Evolutionary conservation across 257 asterid genomes (phyloP), one percentile per base, ranked within the genome.

Genomic region (Oldenlandia corymbosa): DNA sequence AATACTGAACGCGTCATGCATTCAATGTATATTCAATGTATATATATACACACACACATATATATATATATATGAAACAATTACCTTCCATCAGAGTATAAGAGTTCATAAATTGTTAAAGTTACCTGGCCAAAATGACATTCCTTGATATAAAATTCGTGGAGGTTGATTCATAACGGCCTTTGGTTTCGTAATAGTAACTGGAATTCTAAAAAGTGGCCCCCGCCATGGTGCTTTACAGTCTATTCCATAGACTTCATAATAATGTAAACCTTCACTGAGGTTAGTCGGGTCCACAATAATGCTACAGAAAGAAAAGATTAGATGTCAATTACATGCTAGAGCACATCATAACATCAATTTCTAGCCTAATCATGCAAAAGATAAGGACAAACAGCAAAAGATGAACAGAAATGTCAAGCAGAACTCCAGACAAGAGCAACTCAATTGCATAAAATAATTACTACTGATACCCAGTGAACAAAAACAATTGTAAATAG

Each of bases 191-290:
- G 94, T 87, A 75, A 92, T 85, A 41, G 97, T 92, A 61, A 92
- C 49, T 42, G 99, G 95, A 83, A 92, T 84, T 79, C 99, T 78
- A 77, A 92, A 92, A 58, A 92, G 85, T 57, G 99, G 99, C 68
- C 99, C 99, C 55, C 99, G 95, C 96, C 95, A 89, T 59, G 97
- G 99, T 10, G 95, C 85, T 70, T 78, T 84, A 80, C 88, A 80
- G 76, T 89, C 97, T 67, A 87, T 16, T 50, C 87, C 99, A 71
- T 84, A 87, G 55, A 92, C 94, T 87, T 92, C 99, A 76, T 75
- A 92, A 79, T 85, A 92, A 79, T 92, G 99, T 69, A 92, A 76
- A 74, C 99, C 99, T 62, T 85, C 84, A 16, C 76, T 69, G 59
- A 92, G 95, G 62, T 79, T 73, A 59, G 94, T 73, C 27, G 99